phyloP scores from a whole-genome alignment of 805 yeast species.

The Saccharomycopsis oosterbeekiorum region DNA sequence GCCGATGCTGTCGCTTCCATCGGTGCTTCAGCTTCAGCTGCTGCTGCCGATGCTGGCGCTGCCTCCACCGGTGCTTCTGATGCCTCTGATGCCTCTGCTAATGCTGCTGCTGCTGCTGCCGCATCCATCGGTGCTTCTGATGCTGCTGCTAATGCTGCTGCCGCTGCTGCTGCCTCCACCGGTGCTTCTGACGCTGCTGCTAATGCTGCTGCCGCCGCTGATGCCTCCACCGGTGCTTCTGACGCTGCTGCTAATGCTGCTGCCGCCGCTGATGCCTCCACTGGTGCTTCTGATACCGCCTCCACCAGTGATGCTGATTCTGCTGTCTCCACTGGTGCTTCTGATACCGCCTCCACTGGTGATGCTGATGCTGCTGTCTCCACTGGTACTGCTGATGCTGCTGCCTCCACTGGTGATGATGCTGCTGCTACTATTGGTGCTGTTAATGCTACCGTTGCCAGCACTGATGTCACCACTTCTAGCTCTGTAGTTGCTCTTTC shows the following conservation, averaged over 20 bases:
- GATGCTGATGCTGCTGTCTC: background rate
- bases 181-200: background rate
- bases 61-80: constrained; percentile 3
- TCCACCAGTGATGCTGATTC: constrained; percentile 8
- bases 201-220: constrained; percentile 3
- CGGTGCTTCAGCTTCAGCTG: constrained; percentile 13
- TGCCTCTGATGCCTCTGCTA: constrained; percentile 5
- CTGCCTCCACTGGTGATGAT: background rate
- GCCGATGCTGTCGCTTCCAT: constrained; percentile 20
- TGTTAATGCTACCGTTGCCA: background rate
- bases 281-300: constrained; percentile 17
- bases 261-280: constrained; percentile 1
- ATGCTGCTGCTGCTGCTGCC: constrained; percentile 19
- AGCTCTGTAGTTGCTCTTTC: background rate
- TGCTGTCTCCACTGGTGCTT: constrained; percentile 3
- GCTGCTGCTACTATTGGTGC: constrained; percentile 18
- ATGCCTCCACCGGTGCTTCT: background rate
- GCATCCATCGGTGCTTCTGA: constrained; percentile 23
- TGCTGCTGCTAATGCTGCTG: constrained; percentile 1
- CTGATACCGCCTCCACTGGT: constrained; percentile 1
- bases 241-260: background rate
- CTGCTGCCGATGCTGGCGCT: constrained; percentile 22
- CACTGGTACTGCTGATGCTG: background rate
- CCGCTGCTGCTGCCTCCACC: constrained; percentile 12
- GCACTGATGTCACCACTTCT: background rate